phyloP scores from a whole-genome alignment of 176 grass and related monocot genomes.

The Pontederia paniculata region DNA sequence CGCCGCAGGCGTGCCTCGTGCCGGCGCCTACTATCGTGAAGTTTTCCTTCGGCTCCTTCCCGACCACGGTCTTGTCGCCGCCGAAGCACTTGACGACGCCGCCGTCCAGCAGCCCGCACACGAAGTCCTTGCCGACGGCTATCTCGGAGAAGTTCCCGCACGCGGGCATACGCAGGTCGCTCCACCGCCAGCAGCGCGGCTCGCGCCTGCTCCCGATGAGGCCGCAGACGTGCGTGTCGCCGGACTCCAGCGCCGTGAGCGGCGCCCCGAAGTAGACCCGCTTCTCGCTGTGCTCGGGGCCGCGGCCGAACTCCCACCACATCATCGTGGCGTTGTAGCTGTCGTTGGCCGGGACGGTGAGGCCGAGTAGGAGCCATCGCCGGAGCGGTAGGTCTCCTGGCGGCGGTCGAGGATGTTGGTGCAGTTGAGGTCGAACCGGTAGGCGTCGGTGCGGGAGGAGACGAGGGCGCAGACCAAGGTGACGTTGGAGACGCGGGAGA shows the following conservation, averaged over 20 bases:
- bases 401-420: background rate
- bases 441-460: background rate
- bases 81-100: slow-evolving; percentile 26
- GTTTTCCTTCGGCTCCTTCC: background rate
- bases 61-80: slow-evolving; percentile 6
- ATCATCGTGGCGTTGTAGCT: background rate
- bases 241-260: background rate
- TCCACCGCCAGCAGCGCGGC: slow-evolving; percentile 3
- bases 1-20: slow-evolving; percentile 42
- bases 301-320: slow-evolving; percentile 5
- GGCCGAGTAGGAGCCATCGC: background rate
- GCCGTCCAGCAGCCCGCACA: slow-evolving; percentile 44
- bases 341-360: background rate
- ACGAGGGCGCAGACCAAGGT: slow-evolving; percentile 9
- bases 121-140: slow-evolving; percentile 20
- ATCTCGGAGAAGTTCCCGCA: background rate
- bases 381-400: background rate
- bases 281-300: background rate
- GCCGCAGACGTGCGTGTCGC: slow-evolving; percentile 7
- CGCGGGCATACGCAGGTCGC: background rate
- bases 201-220: background rate
- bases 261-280: slow-evolving; percentile 1
- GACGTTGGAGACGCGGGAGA: background rate
- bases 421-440: slow-evolving; percentile 1
- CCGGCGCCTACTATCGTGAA: slow-evolving; percentile 40